Base-by-base conservation (phyloP, 1,139 yeast genomes). In the Kazachstania sp. region DNA sequence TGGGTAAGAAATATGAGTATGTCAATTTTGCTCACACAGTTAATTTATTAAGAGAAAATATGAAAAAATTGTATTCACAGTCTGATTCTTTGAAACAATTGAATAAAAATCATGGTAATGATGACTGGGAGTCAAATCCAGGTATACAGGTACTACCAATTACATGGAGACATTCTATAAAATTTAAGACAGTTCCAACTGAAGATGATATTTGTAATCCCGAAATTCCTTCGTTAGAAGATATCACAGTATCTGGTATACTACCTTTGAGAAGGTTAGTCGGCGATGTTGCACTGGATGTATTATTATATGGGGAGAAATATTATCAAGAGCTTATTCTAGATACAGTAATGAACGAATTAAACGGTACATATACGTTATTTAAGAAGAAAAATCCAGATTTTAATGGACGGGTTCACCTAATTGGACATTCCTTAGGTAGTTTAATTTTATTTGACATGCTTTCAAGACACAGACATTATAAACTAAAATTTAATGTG, bases 361-460 rank as follows among this genome's bases (percentile, higher is more conserved):
- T 92, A 23, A 92, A 92, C 64, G 61, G 80, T 2, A 78, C 86
- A 0, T 86, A 83, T 63, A 65, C 70, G 7, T 65, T 75, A 43
- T 88, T 80, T 62, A 67, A 71, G 51, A 71, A 77, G 48, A 70
- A 78, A 49, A 83, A 90, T 57, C 95, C 96, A 0, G 68, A 74
- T 16, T 88, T 87, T 65, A 71, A 78, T 20, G 97, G 97, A 0
- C 77, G 81, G 51, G 81, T 88, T 0, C 88, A 90, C 57, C 64
- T 92, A 2, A 71, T 92, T 58, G 97, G 97, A 1, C 98, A 92
- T 64, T 88, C 97, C 0, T 68, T 92, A 28, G 98, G 98, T 0
- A 83, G 95, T 16, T 83, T 92, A 1, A 86, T 92, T 46, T 76
- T 84, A 1, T 79, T 86, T 55, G 98, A 92, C 63, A 71, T 92